phyloP scores from a whole-genome alignment of 495 filamentous ascomycete species.

The Entonaema liquescens region DNA sequence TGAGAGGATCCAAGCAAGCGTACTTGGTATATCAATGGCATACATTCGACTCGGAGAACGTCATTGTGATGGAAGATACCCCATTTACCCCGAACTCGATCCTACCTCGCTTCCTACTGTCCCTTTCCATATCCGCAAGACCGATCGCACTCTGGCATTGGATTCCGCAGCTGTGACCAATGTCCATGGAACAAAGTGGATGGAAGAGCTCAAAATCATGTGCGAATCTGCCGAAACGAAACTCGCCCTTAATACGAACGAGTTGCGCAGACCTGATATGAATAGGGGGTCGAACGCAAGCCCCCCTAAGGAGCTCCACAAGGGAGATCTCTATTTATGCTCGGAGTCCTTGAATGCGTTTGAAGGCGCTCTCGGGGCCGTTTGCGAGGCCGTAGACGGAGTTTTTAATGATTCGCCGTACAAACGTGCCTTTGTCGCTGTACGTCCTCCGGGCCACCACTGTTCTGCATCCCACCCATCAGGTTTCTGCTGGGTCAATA shows the following conservation, averaged over 20 bases:
- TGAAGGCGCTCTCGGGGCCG: slow-evolving; percentile 86
- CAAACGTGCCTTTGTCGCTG: slow-evolving; percentile 79
- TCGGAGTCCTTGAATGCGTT: slow-evolving; percentile 84
- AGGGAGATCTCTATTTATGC: slow-evolving; percentile 90
- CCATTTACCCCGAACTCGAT: slow-evolving; percentile 62
- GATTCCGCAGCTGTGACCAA: slow-evolving; percentile 75
- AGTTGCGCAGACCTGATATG: slow-evolving; percentile 70
- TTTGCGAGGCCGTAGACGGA: slow-evolving; percentile 88
- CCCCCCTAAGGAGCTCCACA: slow-evolving; percentile 67
- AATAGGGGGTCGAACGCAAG: slow-evolving; percentile 57
- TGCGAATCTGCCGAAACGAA: slow-evolving; percentile 79
- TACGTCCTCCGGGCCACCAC: slow-evolving; percentile 92
- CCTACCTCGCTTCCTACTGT: slow-evolving; percentile 64
- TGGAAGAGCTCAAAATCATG: slow-evolving; percentile 88
- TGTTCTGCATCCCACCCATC: slow-evolving; percentile 88
- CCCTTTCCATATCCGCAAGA: slow-evolving; percentile 86
- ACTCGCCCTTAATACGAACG: slow-evolving; percentile 75
- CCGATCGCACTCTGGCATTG: slow-evolving; percentile 68
- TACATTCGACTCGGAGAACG: slow-evolving; percentile 86
- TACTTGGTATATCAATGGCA: slow-evolving; percentile 82
- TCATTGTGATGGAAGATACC: slow-evolving; percentile 74
- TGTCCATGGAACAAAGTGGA: slow-evolving; percentile 87
- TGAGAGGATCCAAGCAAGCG: slow-evolving; percentile 86
- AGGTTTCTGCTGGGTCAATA: slow-evolving; percentile 98
- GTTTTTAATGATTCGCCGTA: slow-evolving; percentile 71